phyloP scores from a whole-genome alignment of 306 rosid genomes.

The Fragaria ananassa region DNA sequence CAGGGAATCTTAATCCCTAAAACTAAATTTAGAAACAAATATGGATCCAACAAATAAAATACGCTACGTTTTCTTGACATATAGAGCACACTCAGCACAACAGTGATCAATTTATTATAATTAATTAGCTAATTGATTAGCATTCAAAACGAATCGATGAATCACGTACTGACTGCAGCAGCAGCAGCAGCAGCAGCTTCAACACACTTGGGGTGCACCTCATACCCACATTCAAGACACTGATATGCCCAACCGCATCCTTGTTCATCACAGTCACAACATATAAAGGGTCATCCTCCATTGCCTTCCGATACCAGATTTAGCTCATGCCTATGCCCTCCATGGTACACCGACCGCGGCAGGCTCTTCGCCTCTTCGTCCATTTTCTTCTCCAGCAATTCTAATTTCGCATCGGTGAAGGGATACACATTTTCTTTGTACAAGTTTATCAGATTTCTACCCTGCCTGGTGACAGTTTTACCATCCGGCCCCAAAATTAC shows the following conservation, averaged over 20 bases:
- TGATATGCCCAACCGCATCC: constrained; percentile 93
- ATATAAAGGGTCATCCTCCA: constrained; percentile 88
- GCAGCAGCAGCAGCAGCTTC: constrained; percentile 1
- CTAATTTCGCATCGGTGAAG: constrained; percentile 60
- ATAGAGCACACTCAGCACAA: background rate
- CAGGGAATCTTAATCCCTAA: background rate
- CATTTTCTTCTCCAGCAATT: constrained; percentile 53
- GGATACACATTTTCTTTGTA: constrained; percentile 79
- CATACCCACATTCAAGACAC: constrained; percentile 89
- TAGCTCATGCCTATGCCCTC: constrained; percentile 67
- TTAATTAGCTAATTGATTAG: background rate
- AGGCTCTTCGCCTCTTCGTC: constrained; percentile 74
- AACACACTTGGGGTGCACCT: constrained; percentile 79
- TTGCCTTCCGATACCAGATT: constrained; percentile 77
- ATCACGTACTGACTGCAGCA: background rate
- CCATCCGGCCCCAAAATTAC: constrained; percentile 79
- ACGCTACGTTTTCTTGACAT: background rate
- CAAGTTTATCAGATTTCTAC: constrained; percentile 67
- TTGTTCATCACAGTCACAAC: constrained; percentile 84
- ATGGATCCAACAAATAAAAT: background rate
- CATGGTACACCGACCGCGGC: constrained; percentile 53
- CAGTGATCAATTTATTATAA: background rate
- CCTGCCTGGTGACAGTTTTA: constrained; percentile 76
- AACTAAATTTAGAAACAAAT: background rate
- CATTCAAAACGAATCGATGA: background rate